These are phyloP conservation scores for Porcisia hertigi DNA, from an alignment of 208 protist species.

Conservation along the genomic window DNA sequence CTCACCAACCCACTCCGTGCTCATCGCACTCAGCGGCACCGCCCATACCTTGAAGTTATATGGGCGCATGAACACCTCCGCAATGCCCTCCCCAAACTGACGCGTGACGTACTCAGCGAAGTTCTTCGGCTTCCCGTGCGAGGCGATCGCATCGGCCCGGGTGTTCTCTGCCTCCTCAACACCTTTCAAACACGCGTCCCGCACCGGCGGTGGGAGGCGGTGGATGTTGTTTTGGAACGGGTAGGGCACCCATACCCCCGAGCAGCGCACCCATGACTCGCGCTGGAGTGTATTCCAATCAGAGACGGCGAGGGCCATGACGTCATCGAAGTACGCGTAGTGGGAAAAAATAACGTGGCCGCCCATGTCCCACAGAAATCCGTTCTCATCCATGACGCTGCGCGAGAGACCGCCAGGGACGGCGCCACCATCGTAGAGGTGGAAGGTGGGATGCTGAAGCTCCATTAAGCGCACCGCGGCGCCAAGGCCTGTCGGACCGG, in stretches of 20 bases:
- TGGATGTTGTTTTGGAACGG: constrained; percentile 85
- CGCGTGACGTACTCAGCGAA: constrained; percentile 63
- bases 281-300: constrained; percentile 62
- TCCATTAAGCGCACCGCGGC: constrained; percentile 65
- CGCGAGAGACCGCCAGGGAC: constrained; percentile 65
- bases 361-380: constrained; percentile 82
- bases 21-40: constrained; percentile 62
- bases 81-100: constrained; percentile 69
- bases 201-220: constrained; percentile 51
- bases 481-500: constrained; percentile 66
- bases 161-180: constrained; percentile 37
- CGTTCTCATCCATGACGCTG: constrained; percentile 45
- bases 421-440: constrained; percentile 48
- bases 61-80: constrained; percentile 71
- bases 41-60: constrained; percentile 89
- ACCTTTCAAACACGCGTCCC: constrained; percentile 47
- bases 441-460: constrained; percentile 48
- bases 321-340: constrained; percentile 83
- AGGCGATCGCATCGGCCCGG: neutral
- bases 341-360: constrained; percentile 87
- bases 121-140: constrained; percentile 22
- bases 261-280: constrained; percentile 59
- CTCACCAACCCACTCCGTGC: constrained; percentile 75
- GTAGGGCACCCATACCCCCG: constrained; percentile 64
- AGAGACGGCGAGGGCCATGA: constrained; percentile 57